A percentile compares a stretch with the other conserved stretches of the same genome.
Conservation (phyloP, 352 stramenopile genomes). For the Plasmopara halstedii region DNA sequence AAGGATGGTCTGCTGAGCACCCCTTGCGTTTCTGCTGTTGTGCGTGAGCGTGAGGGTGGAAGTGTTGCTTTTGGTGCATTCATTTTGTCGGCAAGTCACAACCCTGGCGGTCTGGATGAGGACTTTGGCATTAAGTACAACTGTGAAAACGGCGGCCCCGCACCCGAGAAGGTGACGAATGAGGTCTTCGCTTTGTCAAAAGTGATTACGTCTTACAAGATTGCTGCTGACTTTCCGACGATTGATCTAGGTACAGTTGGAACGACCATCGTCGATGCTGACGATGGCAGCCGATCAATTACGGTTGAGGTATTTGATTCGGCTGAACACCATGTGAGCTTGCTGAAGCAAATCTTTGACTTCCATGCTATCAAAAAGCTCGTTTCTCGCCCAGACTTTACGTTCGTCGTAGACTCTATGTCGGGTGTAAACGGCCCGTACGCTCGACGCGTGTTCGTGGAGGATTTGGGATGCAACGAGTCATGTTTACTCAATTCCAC, state of each 20-base stretch:
- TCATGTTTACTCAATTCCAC: constrained; percentile 88
- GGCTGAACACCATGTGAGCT: constrained; percentile 92
- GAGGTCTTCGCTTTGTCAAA: constrained; percentile 95
- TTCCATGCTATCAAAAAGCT: constrained; percentile 93
- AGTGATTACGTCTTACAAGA: constrained; percentile 93
- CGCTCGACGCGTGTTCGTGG: constrained; percentile 93
- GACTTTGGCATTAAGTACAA: constrained; percentile 99
- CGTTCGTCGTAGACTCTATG: constrained; percentile 97
- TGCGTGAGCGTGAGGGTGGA: constrained; percentile 92
- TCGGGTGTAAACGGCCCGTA: constrained; percentile 97
- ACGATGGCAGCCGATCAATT: constrained; percentile 88
- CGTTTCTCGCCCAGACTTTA: constrained; percentile 89
- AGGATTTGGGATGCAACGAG: constrained; percentile 88
- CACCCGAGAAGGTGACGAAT: constrained; percentile 95
- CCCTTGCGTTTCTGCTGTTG: constrained; percentile 94
- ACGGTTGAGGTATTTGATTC: constrained; percentile 97
- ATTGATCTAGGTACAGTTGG: constrained; percentile 68
- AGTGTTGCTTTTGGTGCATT: constrained; percentile 92
- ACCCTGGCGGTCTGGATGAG: constrained; percentile 96
- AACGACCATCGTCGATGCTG: constrained; percentile 60
- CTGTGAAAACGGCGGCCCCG: constrained; percentile 95
- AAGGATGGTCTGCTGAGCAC: constrained; percentile 95
- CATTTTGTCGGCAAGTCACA: constrained; percentile 97
- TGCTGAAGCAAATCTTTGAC: constrained; percentile 97
- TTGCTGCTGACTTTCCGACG: constrained; percentile 72